These are phyloP conservation scores for Lipomyces spencermartinsiae DNA, from an alignment of 805 yeast genomes.

Conservation along the genomic window DNA sequence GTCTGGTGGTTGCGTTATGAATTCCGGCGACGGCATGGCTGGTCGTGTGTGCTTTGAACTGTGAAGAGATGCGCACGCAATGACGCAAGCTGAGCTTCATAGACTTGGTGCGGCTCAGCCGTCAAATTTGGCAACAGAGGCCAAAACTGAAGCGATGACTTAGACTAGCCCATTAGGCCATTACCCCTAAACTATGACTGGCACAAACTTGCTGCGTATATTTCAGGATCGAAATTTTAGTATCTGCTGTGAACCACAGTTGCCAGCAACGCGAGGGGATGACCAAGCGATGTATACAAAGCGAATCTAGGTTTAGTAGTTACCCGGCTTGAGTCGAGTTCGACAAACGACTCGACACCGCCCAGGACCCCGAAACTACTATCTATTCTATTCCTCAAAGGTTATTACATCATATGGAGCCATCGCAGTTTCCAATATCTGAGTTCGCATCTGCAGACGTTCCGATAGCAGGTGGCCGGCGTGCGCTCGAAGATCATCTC, in stretches of 20 bases:
- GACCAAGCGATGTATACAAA: neutral
- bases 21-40: slow-evolving; percentile 64
- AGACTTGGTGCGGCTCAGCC: neutral
- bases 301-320: too few relatives aligned
- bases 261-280: neutral
- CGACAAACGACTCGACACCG: neutral
- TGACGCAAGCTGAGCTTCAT: neutral
- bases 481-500: neutral
- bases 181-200: neutral
- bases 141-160: too few relatives aligned
- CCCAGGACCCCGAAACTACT: too few relatives aligned
- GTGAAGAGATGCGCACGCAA: neutral
- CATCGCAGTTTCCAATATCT: slow-evolving; percentile 5
- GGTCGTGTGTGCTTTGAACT: neutral
- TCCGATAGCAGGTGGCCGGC: neutral
- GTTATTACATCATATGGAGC: neutral
- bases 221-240: too few relatives aligned
- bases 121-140: neutral
- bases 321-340: neutral
- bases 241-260: neutral
- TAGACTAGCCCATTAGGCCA: neutral
- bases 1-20: slow-evolving; percentile 62
- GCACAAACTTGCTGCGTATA: neutral
- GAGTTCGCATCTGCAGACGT: neutral
- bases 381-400: too few relatives aligned